Conservation (phyloP, 1,284 basidiomycete genomes). For the Mycena citricolor region DNA sequence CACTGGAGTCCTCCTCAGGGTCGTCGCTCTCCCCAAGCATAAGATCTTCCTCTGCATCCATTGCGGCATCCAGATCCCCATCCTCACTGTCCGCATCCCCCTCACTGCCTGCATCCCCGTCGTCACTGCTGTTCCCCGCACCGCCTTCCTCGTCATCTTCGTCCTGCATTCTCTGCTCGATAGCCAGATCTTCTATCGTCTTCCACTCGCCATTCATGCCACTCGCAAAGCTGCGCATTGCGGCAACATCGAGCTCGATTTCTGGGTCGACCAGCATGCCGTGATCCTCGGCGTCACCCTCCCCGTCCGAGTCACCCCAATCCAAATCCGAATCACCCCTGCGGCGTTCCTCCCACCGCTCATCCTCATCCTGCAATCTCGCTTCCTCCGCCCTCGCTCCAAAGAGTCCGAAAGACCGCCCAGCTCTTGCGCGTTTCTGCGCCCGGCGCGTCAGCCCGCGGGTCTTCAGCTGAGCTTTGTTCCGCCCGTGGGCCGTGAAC, state of each 20-base stretch:
- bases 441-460: constrained; percentile 30
- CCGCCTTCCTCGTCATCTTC: constrained; percentile 49
- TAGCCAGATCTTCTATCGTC: constrained; percentile 69
- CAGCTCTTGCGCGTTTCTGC: constrained; percentile 25
- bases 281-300: constrained; percentile 30
- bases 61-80: constrained; percentile 36
- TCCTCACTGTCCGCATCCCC: constrained; percentile 31
- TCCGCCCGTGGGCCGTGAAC: constrained; percentile 14
- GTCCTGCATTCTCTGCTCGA: constrained; percentile 46
- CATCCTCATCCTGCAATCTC: constrained; percentile 42
- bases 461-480: constrained; percentile 23
- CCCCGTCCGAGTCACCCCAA: constrained; percentile 58
- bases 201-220: constrained; percentile 53
- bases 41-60: constrained; percentile 38
- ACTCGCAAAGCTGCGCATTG: constrained; percentile 55
- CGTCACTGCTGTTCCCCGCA: constrained; percentile 31
- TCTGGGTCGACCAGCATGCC: constrained; percentile 65
- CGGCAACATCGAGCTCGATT: constrained; percentile 42
- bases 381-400: constrained; percentile 61
- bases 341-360: constrained; percentile 49
- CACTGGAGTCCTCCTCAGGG: constrained; percentile 38
- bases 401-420: constrained; percentile 36
- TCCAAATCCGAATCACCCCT: constrained; percentile 70
- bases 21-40: constrained; percentile 39
- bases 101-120: constrained; percentile 29